These are phyloP conservation scores for Closterium sp. DNA, from an alignment of 139 green algal genomes.

Conservation along the genomic window DNA sequence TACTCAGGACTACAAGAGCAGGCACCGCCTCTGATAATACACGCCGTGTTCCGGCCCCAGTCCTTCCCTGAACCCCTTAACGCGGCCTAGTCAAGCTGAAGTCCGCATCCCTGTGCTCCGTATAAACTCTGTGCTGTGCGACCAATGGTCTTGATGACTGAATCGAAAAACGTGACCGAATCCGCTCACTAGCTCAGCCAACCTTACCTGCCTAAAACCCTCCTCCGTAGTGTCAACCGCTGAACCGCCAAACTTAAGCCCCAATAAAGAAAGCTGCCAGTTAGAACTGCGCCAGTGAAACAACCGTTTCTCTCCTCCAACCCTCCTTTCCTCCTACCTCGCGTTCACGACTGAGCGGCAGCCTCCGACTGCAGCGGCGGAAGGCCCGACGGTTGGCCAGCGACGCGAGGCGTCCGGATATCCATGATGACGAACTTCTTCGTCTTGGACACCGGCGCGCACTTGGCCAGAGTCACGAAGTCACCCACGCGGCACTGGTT, in stretches of 20 bases:
- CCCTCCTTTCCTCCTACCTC: neutral
- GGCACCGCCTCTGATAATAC: no score
- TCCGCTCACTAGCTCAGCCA: neutral
- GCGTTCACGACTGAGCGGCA: neutral
- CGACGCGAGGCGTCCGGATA: slow-evolving; percentile 9
- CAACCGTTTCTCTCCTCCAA: neutral
- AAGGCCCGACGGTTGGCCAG: neutral
- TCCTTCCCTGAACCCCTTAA: neutral
- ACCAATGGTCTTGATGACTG: no score
- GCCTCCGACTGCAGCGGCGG: neutral
- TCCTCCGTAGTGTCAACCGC: neutral
- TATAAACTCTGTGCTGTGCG: neutral
- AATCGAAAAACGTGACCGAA: no score
- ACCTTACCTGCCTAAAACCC: neutral
- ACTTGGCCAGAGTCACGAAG: slow-evolving; percentile 45
- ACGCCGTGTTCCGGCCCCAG: neutral
- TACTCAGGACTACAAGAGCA: neutral
- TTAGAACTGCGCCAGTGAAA: neutral
- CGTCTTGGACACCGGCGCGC: slow-evolving; percentile 47
- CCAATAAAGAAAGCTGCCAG: neutral
- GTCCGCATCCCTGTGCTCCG: neutral
- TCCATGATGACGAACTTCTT: slow-evolving; percentile 45
- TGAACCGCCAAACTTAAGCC: neutral
- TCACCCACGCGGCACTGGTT: slow-evolving; percentile 53
- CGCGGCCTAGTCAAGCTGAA: neutral